phyloP scores from a whole-genome alignment of 768 basidiomycete genomes.

The Lactarius deliciosus region DNA sequence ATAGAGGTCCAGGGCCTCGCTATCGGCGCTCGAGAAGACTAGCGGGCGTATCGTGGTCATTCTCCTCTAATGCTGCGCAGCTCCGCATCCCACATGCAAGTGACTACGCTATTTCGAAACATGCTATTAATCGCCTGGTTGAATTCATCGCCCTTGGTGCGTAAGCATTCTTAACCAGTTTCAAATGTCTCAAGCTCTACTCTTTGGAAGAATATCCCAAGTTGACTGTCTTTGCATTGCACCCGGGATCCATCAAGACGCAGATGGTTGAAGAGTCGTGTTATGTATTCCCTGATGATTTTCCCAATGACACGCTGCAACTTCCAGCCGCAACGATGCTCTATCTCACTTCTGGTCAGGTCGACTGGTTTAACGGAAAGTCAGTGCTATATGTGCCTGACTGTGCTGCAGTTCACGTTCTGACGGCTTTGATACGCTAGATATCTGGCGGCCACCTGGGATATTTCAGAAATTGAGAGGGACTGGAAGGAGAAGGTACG shows the following conservation, averaged over 20 bases:
- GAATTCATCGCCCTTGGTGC: no score
- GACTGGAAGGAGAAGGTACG: no score
- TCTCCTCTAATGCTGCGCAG: no score
- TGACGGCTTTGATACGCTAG: constrained; percentile 1
- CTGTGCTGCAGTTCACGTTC: no score
- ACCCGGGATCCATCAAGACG: constrained; percentile 17
- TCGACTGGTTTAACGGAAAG: constrained; percentile 31
- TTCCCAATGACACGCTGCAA: constrained; percentile 24
- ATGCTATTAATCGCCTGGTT: no score
- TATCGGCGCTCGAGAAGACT: constrained; percentile 8
- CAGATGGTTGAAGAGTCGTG: not conserved
- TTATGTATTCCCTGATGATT: constrained; percentile 1
- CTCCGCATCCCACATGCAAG: no score
- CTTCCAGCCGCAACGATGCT: constrained; percentile 31
- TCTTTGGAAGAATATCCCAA: constrained; percentile 12
- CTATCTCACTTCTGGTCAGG: constrained; percentile 24
- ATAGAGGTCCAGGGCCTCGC: not conserved
- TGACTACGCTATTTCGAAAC: no score
- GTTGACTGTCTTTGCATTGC: constrained; percentile 16
- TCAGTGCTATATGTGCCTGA: not conserved
- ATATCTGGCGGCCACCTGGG: not conserved
- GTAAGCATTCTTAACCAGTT: no score
- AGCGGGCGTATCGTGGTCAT: no score
- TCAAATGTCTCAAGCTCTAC: not conserved
- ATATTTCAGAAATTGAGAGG: no score